Base-by-base conservation (phyloP, 768 basidiomycete genomes). In the Cubamyces lactineus region DNA sequence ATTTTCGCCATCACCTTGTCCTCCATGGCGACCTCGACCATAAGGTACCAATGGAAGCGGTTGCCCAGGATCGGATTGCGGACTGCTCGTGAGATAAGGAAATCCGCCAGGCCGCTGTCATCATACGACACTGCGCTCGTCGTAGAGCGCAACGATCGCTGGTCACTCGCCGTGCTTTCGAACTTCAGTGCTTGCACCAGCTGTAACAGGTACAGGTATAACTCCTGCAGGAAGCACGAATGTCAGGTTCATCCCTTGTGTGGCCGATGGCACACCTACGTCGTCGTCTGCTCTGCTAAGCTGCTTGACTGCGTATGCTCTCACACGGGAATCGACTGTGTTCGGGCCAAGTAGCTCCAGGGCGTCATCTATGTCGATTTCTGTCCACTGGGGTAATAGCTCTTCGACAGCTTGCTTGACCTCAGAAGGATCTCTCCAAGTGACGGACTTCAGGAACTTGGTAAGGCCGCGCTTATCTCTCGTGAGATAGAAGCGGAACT, bases 391-490 rank as follows among this genome's bases (percentile, higher is more conserved):
- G 0, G 96, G 96, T 26, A 99, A 74, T 5, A 99, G 75, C 64
- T 96, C 94, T 72, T 98, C 97, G 16, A 98, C 96, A 0, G 97
- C 97, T 72, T 98, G 97, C 71, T 96, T 96, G 24, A 97, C 95
- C 76, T 99, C 97, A 11, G 91, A 90, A 0, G 91, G 86, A 73
- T 99, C 97, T 41, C 94, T 82, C 97, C 97, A 98, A 19, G 96
- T 94, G 40, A 99, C 97, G 30, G 94, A 94, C 74, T 94, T 98
- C 55, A 99, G 82, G 76, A 99, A 99, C 73, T 99, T 99, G 38
- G 96, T 98, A 42, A 98, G 82, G 2, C 96, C 95, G 11, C 92
- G 87, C 75, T 94, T 96, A 73, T 96, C 93, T 38, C 94, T 80
- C 2, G 89, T 86, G 12, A 99, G 86, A 67, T 97, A 98, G 77